These are phyloP conservation scores for Bisporella sp. DNA, from an alignment of 2,329 filamentous ascomycete species.

Conservation along the genomic window DNA sequence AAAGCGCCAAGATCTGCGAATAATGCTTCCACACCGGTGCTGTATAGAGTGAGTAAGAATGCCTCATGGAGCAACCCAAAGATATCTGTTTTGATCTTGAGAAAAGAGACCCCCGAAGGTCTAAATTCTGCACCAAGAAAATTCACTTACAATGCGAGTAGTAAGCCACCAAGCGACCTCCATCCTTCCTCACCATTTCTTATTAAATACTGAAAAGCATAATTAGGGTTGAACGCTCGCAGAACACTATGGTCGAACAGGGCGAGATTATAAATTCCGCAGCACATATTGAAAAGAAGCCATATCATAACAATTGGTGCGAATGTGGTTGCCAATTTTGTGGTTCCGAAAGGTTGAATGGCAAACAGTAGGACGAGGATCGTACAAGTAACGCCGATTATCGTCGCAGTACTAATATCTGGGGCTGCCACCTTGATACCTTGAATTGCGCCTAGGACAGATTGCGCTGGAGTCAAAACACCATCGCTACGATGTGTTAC, in stretches of 20 bases:
- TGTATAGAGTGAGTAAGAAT: background rate
- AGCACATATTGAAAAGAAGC: slow-evolving; percentile 55
- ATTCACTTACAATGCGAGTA: slow-evolving; percentile 53
- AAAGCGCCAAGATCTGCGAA: slow-evolving; percentile 77
- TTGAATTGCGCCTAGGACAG: slow-evolving; percentile 62
- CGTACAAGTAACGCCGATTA: slow-evolving; percentile 57
- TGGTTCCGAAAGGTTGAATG: slow-evolving; percentile 58
- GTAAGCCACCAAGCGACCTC: slow-evolving; percentile 56
- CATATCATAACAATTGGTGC: slow-evolving; percentile 62
- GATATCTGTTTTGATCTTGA: no score
- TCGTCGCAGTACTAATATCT: slow-evolving; percentile 46
- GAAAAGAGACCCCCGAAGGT: background rate
- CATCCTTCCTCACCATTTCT: slow-evolving; percentile 54
- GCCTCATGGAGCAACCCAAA: no score
- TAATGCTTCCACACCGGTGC: slow-evolving; percentile 68
- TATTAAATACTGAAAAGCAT: slow-evolving; percentile 53
- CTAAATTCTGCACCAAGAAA: no score
- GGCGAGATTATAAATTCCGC: slow-evolving; percentile 57
- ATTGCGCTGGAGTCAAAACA: slow-evolving; percentile 62
- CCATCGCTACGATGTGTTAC: slow-evolving; percentile 38
- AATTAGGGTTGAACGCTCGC: slow-evolving; percentile 50
- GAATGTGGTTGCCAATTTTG: slow-evolving; percentile 52
- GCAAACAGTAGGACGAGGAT: slow-evolving; percentile 58
- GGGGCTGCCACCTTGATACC: slow-evolving; percentile 52
- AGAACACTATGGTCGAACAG: slow-evolving; percentile 46